These are phyloP conservation scores for Miamiensis avidus DNA, from an alignment of 169 alveolate genomes.

Conservation along the genomic window DNA sequence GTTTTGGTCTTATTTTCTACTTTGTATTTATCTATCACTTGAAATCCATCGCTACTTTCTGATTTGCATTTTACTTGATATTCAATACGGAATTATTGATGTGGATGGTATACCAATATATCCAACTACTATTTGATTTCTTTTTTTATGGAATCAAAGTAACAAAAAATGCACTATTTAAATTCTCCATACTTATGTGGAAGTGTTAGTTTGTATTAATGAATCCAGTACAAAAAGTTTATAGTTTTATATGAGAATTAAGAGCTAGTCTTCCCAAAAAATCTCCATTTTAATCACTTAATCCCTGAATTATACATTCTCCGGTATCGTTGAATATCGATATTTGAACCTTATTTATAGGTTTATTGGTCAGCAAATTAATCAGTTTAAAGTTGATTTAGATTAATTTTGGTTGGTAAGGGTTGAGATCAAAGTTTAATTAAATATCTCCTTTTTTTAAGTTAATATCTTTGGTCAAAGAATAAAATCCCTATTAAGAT, in stretches of 20 bases:
- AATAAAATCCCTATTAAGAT: background rate
- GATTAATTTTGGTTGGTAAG: background rate
- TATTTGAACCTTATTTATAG: background rate
- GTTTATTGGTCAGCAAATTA: background rate
- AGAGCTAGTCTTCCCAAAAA: background rate
- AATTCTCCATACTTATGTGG: background rate
- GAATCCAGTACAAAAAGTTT: background rate
- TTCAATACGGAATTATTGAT: background rate
- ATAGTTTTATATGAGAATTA: background rate
- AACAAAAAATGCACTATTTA: no score
- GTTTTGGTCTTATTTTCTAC: no score
- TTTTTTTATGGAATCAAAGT: background rate
- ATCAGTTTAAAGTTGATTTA: background rate
- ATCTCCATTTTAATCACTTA: background rate
- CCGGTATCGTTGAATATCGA: background rate
- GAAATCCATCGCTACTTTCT: background rate
- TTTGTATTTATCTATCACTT: background rate
- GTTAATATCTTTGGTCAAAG: background rate
- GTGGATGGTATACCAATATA: background rate
- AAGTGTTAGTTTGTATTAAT: background rate
- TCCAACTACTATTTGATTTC: background rate
- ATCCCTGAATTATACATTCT: background rate
- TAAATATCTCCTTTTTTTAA: background rate
- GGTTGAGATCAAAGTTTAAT: no score
- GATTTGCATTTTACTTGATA: background rate